A percentile compares a stretch with the other conserved stretches of the same genome.
These are phyloP conservation scores for Pseudozyma sp. DNA, from an alignment of 1,284 basidiomycete species.

Conservation along the genomic window DNA sequence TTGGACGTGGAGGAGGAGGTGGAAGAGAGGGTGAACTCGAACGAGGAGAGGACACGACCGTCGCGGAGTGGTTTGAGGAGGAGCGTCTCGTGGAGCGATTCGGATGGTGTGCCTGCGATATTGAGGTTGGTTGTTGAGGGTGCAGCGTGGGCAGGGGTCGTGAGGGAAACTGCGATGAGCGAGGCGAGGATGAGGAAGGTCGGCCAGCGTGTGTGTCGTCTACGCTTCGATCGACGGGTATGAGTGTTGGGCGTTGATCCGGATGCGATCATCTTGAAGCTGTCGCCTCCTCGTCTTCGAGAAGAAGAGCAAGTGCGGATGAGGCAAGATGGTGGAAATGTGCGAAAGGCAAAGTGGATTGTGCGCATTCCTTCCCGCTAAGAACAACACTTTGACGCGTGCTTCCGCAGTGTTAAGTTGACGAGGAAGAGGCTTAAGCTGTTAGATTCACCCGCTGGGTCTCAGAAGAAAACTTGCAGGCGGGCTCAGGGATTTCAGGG, in stretches of 20 bases:
- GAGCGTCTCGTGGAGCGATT: constrained; percentile 75
- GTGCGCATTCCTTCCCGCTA: neutral
- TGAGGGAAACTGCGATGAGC: neutral
- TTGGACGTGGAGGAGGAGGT: constrained; percentile 26
- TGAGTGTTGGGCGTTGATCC: neutral
- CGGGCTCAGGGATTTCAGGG: neutral
- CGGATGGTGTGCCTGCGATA: neutral
- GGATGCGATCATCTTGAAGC: neutral
- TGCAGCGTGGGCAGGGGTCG: neutral
- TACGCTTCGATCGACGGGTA: neutral
- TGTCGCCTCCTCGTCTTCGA: neutral
- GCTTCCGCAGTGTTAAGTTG: too few relatives aligned
- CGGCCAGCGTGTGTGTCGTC: neutral
- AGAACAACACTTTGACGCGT: constrained; percentile 3
- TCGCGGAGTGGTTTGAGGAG: constrained; percentile 80
- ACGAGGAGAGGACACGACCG: constrained; percentile 84
- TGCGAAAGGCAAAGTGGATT: neutral
- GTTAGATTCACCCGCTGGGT: too few relatives aligned
- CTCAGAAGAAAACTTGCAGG: neutral
- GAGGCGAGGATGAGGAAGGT: neutral
- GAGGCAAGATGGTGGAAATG: neutral
- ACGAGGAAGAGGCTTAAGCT: neutral
- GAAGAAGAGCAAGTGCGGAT: neutral
- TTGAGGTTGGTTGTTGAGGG: neutral
- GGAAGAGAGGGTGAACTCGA: constrained; percentile 70